Evolutionary conservation across 257 asterid species (phyloP).

Genomic region (Pogostemon cablin): DNA sequence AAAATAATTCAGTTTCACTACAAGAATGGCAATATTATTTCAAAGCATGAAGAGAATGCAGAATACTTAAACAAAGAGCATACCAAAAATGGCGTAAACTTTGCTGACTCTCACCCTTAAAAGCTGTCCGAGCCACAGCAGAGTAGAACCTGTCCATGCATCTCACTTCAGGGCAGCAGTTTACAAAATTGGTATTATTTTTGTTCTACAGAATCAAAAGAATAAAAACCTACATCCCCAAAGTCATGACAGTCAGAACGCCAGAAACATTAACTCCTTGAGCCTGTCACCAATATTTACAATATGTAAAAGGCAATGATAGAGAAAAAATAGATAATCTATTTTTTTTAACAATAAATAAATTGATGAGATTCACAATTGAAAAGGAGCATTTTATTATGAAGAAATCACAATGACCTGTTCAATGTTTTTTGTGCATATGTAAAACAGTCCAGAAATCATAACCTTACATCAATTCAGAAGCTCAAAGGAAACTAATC

Average conservation of each 20-base stretch:
- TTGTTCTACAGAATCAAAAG: constrained; percentile 24
- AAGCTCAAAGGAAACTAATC: not conserved
- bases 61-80: constrained; percentile 26
- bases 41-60: constrained; percentile 23
- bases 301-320: constrained; percentile 9
- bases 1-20: constrained; percentile 1
- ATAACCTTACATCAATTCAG: not conserved
- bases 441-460: constrained; percentile 16
- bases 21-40: not conserved
- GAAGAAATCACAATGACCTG: not conserved
- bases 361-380: constrained; percentile 14
- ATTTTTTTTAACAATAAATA: not conserved
- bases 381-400: constrained; percentile 6
- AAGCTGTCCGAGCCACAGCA: constrained; percentile 91
- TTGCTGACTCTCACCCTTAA: constrained; percentile 92
- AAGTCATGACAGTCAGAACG: constrained; percentile 93
- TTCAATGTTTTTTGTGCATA: constrained; percentile 11
- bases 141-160: constrained; percentile 78
- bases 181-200: constrained; percentile 29
- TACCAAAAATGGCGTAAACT: constrained; percentile 97
- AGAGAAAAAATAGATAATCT: constrained; percentile 5
- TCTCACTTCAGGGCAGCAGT: constrained; percentile 40
- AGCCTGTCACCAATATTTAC: constrained; percentile 56
- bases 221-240: constrained; percentile 77
- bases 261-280: constrained; percentile 83